Evolutionary conservation across 140 eudicot genomes (phyloP), one percentile per base, ranked within the genome.

Genomic region (Stevia rebaudiana): DNA sequence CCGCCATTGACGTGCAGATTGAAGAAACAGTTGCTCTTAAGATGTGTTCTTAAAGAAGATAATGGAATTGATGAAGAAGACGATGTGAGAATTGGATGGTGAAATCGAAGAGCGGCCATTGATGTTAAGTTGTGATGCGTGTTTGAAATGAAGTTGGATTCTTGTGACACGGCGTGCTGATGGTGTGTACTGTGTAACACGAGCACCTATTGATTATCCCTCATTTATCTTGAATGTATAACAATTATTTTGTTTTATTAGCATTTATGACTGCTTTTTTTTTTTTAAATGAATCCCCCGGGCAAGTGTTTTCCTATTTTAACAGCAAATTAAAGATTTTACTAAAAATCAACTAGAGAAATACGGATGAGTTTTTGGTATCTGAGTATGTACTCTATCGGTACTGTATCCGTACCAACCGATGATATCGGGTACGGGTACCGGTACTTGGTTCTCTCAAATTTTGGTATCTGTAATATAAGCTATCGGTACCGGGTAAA

Each of bases 91-190:
- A 54, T 25, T 40, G 73, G 65, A 41, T 16, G 42, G 63, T 67
- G 73, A 24, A 52, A 52, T 67, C 42, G 65, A 68, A 68, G 43
- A 33, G 73, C 53, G 3, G 73, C 65, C 73, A 68, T 68, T 53
- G 64, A 10, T 23, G 72, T 12, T 49, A 4, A 8, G 40, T 15
- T 24, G 33, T 2, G 11, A 44, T n/a, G 13, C 22, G 37, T 21
- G 21, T 21, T 13, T 37, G 63, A 13, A 36, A 47, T 48, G 28
- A 48, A 17, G 49, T n/a, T 12, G 4, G 18, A 43, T 43, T 43
- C 17, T 43, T 12, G 18, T 43, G 49, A 43, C 49, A n/a, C 1
- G 49, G 49, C 4, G 40, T 4, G 11, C 11, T 35, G 42, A 40
- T 40, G 44, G 12, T 40, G 41, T 1, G 8, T 7, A 8, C 41